Percentiles rank a stretch among this genome's conserved stretches.
Evolutionary conservation across 371 early-diverging fungal species (phyloP).

Genomic region (Phascolomyces articulosus): DNA sequence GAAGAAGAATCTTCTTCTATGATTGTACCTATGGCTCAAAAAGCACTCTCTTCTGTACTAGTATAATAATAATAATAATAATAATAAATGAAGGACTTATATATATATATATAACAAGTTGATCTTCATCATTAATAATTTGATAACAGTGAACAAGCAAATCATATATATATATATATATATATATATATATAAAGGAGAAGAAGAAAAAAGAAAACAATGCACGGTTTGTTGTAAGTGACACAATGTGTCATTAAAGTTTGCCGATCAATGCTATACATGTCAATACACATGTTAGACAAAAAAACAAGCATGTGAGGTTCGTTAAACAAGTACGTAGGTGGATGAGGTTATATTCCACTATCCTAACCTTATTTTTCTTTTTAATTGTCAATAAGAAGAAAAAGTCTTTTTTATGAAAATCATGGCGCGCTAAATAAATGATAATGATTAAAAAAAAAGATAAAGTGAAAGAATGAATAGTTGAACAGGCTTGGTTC

Average conservation of each 20-base stretch:
- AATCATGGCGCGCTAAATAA: too few relatives aligned
- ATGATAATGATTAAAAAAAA: too few relatives aligned
- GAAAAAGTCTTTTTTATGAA: too few relatives aligned
- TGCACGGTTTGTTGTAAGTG: conserved; percentile 1
- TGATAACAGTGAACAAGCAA: too few relatives aligned
- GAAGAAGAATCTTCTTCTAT: background rate
- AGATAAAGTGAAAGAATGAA: too few relatives aligned
- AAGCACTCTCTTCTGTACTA: conserved; percentile 8
- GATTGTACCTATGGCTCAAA: conserved; percentile 3
- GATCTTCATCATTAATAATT: background rate
- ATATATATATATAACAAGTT: background rate
- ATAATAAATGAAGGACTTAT: background rate
- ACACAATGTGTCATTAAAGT: background rate
- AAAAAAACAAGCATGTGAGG: background rate
- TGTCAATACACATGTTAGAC: background rate
- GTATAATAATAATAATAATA: background rate
- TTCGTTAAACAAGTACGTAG: background rate
- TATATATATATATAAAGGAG: background rate
- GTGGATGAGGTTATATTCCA: background rate
- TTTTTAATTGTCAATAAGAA: too few relatives aligned
- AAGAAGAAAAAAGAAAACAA: background rate
- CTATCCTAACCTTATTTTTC: conserved; percentile 6
- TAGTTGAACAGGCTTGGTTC: too few relatives aligned
- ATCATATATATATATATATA: background rate
- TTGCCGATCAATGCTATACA: conserved; percentile 3